Evolutionary conservation across 164 flowering plant species (phyloP), one percentile per base, ranked within the genome.

Genomic region (Umbellularia californica): DNA sequence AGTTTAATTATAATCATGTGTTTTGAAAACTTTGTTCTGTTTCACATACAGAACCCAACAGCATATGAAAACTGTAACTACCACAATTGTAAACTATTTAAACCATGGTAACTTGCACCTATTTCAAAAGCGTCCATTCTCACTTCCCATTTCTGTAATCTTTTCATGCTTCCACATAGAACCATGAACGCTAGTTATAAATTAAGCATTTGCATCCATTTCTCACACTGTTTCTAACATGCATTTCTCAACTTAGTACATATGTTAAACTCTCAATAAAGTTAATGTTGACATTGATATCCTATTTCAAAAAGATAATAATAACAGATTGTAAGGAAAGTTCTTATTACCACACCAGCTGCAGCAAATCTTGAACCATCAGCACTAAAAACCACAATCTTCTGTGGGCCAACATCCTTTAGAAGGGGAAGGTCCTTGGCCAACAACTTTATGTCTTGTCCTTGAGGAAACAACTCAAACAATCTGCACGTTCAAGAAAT

Each of bases 281-380:
- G 20, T 55, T 3, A 55, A 17, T 15, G n/a, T 20, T 2, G 20
- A 55, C 1, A 55, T 17, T 14, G 20, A 55, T 55, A 55, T 55
- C 47, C 47, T 41, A 6, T 41, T 55, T 20, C 17, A 5, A 55
- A 55, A 14, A 17, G 1, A 69, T 50, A 3, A 64, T 20, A 70
- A 65, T n/a, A 22, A 50, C 24, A 24, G 11, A 55, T 64, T 30
- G 65, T 41, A 47, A 22, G 25, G 47, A 11, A 22, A 62, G 58
- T 15, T 30, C 71, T 66, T 41, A 41, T 41, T 84, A 95, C 99
- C 88, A 80, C 85, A 33, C 97, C 98, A 77, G 98, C 99, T 64
- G 88, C 72, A 33, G 98, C 98, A 77, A 96, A 83, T 84, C 80
- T 87, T 74, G 97, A 89, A 71, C 99, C 98, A 84, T 96, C 99